phyloP scores from a whole-genome alignment of 345 rosid species.

The Eucalyptus regnans region DNA sequence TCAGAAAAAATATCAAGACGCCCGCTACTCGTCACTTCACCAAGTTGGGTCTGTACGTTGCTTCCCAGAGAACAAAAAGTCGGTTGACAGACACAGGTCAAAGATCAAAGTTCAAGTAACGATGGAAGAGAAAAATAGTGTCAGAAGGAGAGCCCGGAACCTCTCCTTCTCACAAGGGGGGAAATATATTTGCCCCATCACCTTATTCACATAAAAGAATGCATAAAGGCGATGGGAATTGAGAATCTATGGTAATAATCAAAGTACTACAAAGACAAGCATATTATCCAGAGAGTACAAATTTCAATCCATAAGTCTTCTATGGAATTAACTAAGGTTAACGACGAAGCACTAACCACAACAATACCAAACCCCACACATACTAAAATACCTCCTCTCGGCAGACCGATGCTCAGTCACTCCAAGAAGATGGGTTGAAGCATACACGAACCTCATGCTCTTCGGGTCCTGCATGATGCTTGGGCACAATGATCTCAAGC shows the following conservation, averaged over 20 bases:
- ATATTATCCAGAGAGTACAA: neutral
- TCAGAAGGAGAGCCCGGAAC: neutral
- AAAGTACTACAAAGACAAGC: neutral
- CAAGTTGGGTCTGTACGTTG: neutral
- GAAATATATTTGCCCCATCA: neutral
- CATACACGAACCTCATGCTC: slow-evolving; percentile 91
- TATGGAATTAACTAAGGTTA: neutral
- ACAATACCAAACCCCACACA: slow-evolving; percentile 3
- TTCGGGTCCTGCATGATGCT: slow-evolving; percentile 69
- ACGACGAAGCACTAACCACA: slow-evolving; percentile 21
- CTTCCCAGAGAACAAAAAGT: neutral
- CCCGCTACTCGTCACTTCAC: neutral
- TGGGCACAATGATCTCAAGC: slow-evolving; percentile 76
- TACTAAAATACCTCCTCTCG: neutral
- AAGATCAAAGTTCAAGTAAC: neutral
- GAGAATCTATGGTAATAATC: neutral
- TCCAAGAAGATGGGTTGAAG: slow-evolving; percentile 52
- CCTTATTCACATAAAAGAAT: neutral
- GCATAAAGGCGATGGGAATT: neutral
- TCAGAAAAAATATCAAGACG: neutral
- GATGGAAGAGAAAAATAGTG: neutral
- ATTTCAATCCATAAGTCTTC: neutral
- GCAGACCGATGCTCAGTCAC: slow-evolving; percentile 21
- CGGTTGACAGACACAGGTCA: neutral
- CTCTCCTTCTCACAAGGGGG: neutral